Base-by-base conservation (phyloP, 169 alveolate species). In the Cryptosporidium parvum region DNA sequence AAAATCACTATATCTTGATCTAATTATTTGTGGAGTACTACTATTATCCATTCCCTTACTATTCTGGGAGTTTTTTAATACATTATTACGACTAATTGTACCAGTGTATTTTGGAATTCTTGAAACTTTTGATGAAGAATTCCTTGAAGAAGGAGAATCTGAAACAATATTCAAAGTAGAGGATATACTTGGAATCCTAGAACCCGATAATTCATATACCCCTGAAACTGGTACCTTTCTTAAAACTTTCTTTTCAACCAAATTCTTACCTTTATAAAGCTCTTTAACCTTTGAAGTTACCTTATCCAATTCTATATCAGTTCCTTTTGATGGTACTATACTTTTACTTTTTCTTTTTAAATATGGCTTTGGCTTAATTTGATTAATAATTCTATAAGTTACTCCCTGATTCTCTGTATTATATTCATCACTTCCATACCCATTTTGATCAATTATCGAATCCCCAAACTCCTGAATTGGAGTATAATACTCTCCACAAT, bases 261-360 rank as follows among this genome's bases (percentile, higher is more conserved):
- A 21, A 44, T 29, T 52, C 51, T 33, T 65, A 21, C 69, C 45
- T 31, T 29, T 72, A 65, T 80, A 80, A 10, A 80, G 69, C 56
- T 80, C 89, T 39, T 48, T 80, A 2, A 62, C 48, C 29, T 62
- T 80, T 21, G 89, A 80, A 42, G 59, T 56, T 39, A 80, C 45
- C 48, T 67, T 67, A 10, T 80, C 70, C 35, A 80, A 44, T 16
- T 80, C 89, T 26, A 80, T 59, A 26, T 58, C 52, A 21, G 86
- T 73, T 18, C 23, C 89, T 18, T 31, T 80, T 4, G 73, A 26
- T 23, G 89, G 89, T 51, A 80, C 18, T 10, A 80, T 65, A 29
- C 89, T 80, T 42, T 80, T 59, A 65, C 89, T 80, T 29, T 80
- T 80, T 45, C 89, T 80, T 31, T 80, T 80, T 5, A 80, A 51